Evolutionary conservation across 73 alveolate species (phyloP), one percentile per base, ranked within the genome.

Genomic region (Paramecium primaurelia): DNA sequence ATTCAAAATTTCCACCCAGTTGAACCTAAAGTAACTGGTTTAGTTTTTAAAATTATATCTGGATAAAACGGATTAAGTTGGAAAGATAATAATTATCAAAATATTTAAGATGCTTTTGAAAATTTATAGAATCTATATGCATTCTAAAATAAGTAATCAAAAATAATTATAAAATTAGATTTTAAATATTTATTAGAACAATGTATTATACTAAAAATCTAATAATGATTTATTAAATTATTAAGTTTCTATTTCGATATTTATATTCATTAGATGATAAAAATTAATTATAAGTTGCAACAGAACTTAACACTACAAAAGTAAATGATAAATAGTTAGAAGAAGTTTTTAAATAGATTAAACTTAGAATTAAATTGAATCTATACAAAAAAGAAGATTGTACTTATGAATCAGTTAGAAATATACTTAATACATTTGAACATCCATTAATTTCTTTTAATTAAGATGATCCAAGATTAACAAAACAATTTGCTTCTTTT

Each of bases 21-120:
- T 9, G 88, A 75, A 75, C 88, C 88, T 36, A 42, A 75, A 75
- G 47, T 75, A 2, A 75, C 64, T 36, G 88, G 64, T 1, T 38
- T 36, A 10, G 47, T 75, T 11, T 75, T 75, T 6, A 36, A 75
- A 28, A 42, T 75, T 36, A 10, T 75, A 42, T 68, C 59, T 5
- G 60, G 88, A 4, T 30, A 75, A 20, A 22, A 30, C 18, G 88
- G 88, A 6, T 38, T 75, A 10, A 12, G 69, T 18, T 75, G 88
- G 88, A 22, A 75, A 75, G 64, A 34, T 10, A 26, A 75, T 2
- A 14, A 38, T 16, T 36, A 37, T 30, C 10, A 34, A 34, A 64
- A 36, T 25, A 75, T 75, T 16, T 75, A 30, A 38, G 22, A n/a
- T 36, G 88, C 69, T n/a, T 30, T 75, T 4, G 0, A 30, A 18